Evolutionary conservation across 495 filamentous ascomycete genomes (phyloP).

Genomic region (Xanthoparmelia taractica): DNA sequence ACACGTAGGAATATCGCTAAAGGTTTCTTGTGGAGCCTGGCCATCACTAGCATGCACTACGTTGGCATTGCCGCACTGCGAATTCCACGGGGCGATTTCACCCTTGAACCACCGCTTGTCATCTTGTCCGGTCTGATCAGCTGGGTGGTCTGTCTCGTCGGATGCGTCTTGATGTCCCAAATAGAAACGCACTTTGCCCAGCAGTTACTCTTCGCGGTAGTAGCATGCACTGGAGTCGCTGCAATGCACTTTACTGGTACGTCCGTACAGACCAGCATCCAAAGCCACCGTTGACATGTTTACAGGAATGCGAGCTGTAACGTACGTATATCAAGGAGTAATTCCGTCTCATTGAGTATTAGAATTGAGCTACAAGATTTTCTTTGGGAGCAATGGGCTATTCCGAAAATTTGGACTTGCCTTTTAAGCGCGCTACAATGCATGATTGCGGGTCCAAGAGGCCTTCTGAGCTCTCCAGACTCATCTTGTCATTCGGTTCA

Average conservation of each 20-base stretch:
- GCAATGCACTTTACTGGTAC: conserved; percentile 31
- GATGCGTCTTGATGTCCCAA: conserved; percentile 26
- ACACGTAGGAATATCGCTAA: conserved; percentile 23
- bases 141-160: conserved; percentile 27
- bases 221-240: conserved; percentile 24
- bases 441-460: neutral
- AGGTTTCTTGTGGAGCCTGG: conserved; percentile 28
- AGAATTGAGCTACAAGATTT: neutral
- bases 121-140: conserved; percentile 25
- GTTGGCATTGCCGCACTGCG: conserved; percentile 26
- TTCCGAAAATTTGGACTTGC: neutral
- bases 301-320: conserved; percentile 27
- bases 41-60: conserved; percentile 29
- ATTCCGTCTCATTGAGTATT: neutral
- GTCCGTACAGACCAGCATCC: neutral
- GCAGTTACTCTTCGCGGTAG: conserved; percentile 26
- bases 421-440: neutral
- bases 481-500: neutral
- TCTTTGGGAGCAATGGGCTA: neutral
- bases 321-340: neutral
- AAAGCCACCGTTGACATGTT: conserved; percentile 4
- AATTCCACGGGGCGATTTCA: conserved; percentile 23
- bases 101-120: conserved; percentile 20
- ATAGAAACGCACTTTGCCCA: conserved; percentile 25
- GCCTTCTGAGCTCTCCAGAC: neutral